phyloP scores from a whole-genome alignment of 805 yeast species.

The Ogataea minuta region DNA sequence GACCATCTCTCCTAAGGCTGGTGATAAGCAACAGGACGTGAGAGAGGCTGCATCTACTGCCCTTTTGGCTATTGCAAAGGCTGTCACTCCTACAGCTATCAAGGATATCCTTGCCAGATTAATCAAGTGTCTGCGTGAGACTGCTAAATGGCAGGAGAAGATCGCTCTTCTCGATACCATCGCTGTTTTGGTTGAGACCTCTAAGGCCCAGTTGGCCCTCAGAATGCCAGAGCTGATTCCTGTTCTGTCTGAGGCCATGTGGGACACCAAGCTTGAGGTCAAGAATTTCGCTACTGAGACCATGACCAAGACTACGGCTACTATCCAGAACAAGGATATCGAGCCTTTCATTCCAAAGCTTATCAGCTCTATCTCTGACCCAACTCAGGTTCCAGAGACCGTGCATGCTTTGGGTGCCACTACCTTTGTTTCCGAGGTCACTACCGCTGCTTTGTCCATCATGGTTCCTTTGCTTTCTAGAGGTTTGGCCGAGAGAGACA shows the following conservation, averaged over 20 bases:
- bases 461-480: conserved; percentile 98
- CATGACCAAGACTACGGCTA: conserved; percentile 94
- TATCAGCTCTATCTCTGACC: conserved; percentile 95
- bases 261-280: conserved; percentile 99
- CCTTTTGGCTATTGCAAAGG: conserved; percentile 70
- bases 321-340: conserved; percentile 99
- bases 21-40: conserved; percentile 83
- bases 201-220: conserved; percentile 93
- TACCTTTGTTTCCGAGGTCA: conserved; percentile 98
- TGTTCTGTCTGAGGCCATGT: conserved; percentile 97
- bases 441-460: conserved; percentile 98
- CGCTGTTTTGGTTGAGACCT: conserved; percentile 85
- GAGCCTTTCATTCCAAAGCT: conserved; percentile 98
- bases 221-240: conserved; percentile 99
- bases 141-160: conserved; percentile 98
- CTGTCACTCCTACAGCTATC: conserved; percentile 90
- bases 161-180: conserved; percentile 83
- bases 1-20: conserved; percentile 72
- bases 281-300: conserved; percentile 95
- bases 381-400: conserved; percentile 97
- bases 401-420: conserved; percentile 99
- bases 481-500: conserved; percentile 99
- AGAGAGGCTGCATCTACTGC: conserved; percentile 75
- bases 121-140: conserved; percentile 59
- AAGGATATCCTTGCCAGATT: conserved; percentile 85